Percentiles rank a stretch among this genome's conserved stretches.
Conservation (phyloP, 1,139 yeast species). For the Casaregolazyma lundiana region DNA sequence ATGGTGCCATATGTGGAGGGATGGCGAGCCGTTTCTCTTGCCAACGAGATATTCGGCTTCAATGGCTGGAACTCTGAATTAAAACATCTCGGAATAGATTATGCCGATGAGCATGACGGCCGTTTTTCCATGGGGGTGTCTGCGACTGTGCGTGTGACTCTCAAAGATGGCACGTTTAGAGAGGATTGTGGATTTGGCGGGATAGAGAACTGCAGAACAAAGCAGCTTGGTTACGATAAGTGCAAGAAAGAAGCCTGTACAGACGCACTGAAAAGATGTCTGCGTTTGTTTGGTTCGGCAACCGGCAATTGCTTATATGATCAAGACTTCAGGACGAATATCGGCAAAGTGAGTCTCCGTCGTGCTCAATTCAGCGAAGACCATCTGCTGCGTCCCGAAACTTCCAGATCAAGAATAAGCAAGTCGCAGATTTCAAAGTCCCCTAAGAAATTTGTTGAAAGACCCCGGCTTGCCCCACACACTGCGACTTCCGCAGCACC, state of each 20-base stretch:
- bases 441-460: background rate
- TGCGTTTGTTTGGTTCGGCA: slow-evolving; percentile 72
- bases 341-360: slow-evolving; percentile 41
- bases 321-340: slow-evolving; percentile 47
- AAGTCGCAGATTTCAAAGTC: background rate
- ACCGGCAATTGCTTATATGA: slow-evolving; percentile 76
- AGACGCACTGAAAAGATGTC: slow-evolving; percentile 69
- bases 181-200: slow-evolving; percentile 79
- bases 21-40: slow-evolving; percentile 45
- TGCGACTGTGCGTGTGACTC: slow-evolving; percentile 62
- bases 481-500: slow-evolving; percentile 1
- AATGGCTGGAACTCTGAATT: slow-evolving; percentile 62
- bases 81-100: slow-evolving; percentile 33
- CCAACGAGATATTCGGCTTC: slow-evolving; percentile 62
- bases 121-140: slow-evolving; percentile 57
- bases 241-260: slow-evolving; percentile 75
- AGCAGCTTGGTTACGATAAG: slow-evolving; percentile 69
- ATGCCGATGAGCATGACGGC: slow-evolving; percentile 28
- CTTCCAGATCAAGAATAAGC: background rate
- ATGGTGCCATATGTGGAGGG: slow-evolving; percentile 42
- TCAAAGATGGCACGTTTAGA: slow-evolving; percentile 66
- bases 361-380: slow-evolving; percentile 18
- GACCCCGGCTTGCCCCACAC: slow-evolving; percentile 4
- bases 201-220: slow-evolving; percentile 58
- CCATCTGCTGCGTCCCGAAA: slow-evolving; percentile 13